Base-by-base conservation (phyloP, 1,284 basidiomycete genomes). In the Cryptococcus maquisensis region DNA sequence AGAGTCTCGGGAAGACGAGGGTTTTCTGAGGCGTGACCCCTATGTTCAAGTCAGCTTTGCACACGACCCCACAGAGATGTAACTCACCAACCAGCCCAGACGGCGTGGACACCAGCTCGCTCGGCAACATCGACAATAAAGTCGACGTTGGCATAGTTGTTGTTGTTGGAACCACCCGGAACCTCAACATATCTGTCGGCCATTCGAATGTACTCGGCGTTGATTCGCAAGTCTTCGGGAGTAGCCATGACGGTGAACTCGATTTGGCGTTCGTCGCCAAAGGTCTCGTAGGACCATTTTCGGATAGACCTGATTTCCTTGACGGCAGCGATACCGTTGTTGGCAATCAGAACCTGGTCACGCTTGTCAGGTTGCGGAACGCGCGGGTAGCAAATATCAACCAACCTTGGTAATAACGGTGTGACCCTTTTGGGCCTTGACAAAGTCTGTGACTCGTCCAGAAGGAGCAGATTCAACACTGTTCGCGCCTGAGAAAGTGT, bases 191-290 rank as follows among this genome's bases (percentile, higher is more conserved):
- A 98, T 70, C 94, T 87, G 77, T 99, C 96, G 36, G 96, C 96
- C 96, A 99, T 98, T 65, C 96, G 89, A 76, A 99, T 98, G 79
- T 98, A 99, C 75, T 99, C 96, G 41, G 96, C 96, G 72, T 99
- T 99, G 77, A 98, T 93, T 73, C 65, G 67, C 60, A 98, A 80
- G 80, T 99, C 96, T 75, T 99, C 96, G 28, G 96, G 96, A 3
- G 96, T 99, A 48, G 96, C 94, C 96, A 99, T 98, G 61, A 98
- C 96, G 44, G 92, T 95, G 80, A 99, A 98, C 76, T 98, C 93
- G 78, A 99, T 84, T 54, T 89, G 90, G 62, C 91, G 87, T 74
- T 98, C 96, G 52, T 86, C 86, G 58, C 96, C 96, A 77, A 99
- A 98, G 0, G 94, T 96, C 79, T 98, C 96, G 80, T 98, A 99